Evolutionary conservation across 306 rosid species (phyloP), one percentile per base, ranked within the genome.

Genomic region (Lupinus albus): DNA sequence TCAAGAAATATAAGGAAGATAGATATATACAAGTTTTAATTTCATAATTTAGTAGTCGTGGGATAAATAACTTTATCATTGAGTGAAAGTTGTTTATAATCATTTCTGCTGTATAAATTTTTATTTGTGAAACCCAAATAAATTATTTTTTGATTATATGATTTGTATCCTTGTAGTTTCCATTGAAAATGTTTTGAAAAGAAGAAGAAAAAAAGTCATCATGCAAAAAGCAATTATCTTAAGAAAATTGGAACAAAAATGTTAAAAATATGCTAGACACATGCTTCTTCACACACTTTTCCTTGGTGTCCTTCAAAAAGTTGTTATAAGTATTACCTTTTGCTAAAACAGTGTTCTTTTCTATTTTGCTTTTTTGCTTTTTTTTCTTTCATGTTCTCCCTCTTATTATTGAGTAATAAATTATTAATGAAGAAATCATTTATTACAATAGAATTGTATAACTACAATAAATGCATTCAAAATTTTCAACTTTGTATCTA

Each of bases 231-330:
- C 45, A 15, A 44, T 14, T n/a, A 10, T 51, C 1, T 53, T 8
- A 6, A 48, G 45, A 70, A 39, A 32, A 13, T 38, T 36, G 11
- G 14, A 20, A 35, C 8, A 25, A 17, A 52, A 67, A 49, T 41
- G 16, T 50, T 17, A 9, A 30, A 30, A 46, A 61, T 54, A 53
- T 65, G 59, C 53, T 4, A 58, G 32, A 30, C 67, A 56, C 73
- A 39, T 59, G 82, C 25, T 56, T 71, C 63, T 20, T 42, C 50
- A 33, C 50, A 16, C 47, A 10, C n/a, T 50, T 21, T 49, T 35
- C 45, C 17, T n/a, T n/a, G n/a, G n/a, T n/a, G n/a, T 67, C 45
- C 21, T 80, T 69, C 47, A 16, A 14, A 73, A 76, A 47, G 70
- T 64, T 68, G 10, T 45, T 38, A 49, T 55, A 8, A 33, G n/a